Percentiles rank a stretch among this genome's conserved stretches.
Evolutionary conservation across 2,329 filamentous ascomycete species (phyloP).

Genomic region (Fusarium beomiforme): DNA sequence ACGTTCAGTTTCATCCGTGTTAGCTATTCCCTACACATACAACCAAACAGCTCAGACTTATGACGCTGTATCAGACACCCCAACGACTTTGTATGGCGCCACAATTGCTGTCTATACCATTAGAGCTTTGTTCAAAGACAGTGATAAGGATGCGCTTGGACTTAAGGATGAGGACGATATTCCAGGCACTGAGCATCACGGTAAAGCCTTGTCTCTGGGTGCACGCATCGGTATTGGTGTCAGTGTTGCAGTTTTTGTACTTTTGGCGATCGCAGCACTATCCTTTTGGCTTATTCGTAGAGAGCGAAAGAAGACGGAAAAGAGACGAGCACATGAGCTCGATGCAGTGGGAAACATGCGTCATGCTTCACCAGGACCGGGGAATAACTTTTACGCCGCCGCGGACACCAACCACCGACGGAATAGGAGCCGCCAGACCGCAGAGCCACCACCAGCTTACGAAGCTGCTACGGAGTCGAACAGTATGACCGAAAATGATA

Average conservation of each 20-base stretch:
- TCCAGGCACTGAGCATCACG: slow-evolving; percentile 25
- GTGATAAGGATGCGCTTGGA: slow-evolving; percentile 48
- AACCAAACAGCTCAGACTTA: slow-evolving; percentile 50
- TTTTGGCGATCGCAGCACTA: slow-evolving; percentile 43
- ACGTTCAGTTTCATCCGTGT: slow-evolving; percentile 48
- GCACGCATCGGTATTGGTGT: slow-evolving; percentile 51
- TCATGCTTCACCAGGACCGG: slow-evolving; percentile 11
- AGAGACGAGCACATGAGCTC: slow-evolving; percentile 39
- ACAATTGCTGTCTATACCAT: slow-evolving; percentile 52
- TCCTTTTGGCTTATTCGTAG: slow-evolving; percentile 43
- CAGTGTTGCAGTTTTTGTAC: slow-evolving; percentile 44
- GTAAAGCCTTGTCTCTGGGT: slow-evolving; percentile 40
- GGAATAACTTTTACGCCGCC: slow-evolving; percentile 27
- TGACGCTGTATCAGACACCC: slow-evolving; percentile 47
- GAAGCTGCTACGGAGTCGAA: slow-evolving; percentile 40
- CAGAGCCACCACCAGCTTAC: slow-evolving; percentile 48
- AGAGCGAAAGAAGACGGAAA: slow-evolving; percentile 29
- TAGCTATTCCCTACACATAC: slow-evolving; percentile 51
- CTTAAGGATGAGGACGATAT: slow-evolving; percentile 48
- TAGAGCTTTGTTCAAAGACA: slow-evolving; percentile 50
- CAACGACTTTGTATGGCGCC: slow-evolving; percentile 51
- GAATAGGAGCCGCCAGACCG: slow-evolving; percentile 14
- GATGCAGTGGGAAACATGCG: slow-evolving; percentile 33
- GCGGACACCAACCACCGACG: slow-evolving; percentile 28
- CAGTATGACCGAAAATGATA: slow-evolving; percentile 36